Base-by-base conservation (phyloP, 129 eudicot species). In the Centella asiatica region DNA sequence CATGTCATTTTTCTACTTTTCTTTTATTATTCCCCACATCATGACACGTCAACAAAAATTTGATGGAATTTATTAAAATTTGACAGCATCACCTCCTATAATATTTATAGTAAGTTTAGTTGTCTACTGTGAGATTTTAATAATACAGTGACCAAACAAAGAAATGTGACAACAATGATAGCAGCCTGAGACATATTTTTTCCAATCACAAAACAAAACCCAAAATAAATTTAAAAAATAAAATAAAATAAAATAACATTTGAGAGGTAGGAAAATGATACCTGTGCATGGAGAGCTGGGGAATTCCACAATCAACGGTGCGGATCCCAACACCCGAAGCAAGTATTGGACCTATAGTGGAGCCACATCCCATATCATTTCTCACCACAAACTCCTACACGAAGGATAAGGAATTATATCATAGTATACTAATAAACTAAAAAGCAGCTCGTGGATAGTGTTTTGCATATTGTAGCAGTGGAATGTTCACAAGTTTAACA, bases 261-360 rank as follows among this genome's bases (percentile, higher is more conserved):
- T 34, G 4, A 18, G 31, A 33, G 28, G 14, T 22, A 65, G 57
- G 68, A 42, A 25, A 6, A 26, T 31, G 46, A 45, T 64, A 90
- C 97, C 97, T 90, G 79, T 90, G 97, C 97, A 90, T 90, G 69
- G 97, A 90, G 44, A 90, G 89, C 77, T 90, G 97, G 65, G 95
- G 78, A 65, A 90, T 90, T 44, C 97, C 97, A 77, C 95, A 86
- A 69, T 90, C 97, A 74, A 90, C 97, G 0, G 97, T 90, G 29
- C 95, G 97, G 36, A 90, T 90, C 62, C 95, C 97, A 65, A 90
- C 75, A 67, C 97, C 95, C 45, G 95, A 80, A 77, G 97, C 97
- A 71, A 90, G 94, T 67, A 90, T 90, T 32, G 97, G 97, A 52
- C 97, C 97, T 59, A 90, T 90, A 62, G 97, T 90, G 57, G 97